Conservation (phyloP, 2,329 filamentous ascomycete genomes). For the Trichoderma afroharzianum region DNA sequence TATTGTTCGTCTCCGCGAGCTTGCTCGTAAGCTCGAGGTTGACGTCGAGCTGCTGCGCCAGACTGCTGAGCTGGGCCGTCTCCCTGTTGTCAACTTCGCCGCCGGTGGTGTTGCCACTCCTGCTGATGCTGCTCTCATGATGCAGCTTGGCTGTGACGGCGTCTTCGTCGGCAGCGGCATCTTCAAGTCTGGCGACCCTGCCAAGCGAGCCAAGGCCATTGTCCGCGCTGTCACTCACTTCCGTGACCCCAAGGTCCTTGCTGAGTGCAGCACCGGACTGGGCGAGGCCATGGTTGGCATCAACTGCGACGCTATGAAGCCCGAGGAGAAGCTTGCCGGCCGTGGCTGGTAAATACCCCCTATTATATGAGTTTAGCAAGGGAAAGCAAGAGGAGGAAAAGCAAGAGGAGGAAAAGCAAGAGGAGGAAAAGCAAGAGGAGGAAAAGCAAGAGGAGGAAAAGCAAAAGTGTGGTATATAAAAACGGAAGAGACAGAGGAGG, state of each 20-base stretch:
- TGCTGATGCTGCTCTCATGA: slow-evolving; percentile 92
- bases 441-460: neutral
- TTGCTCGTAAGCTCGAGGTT: slow-evolving; percentile 77
- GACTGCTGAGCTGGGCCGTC: slow-evolving; percentile 78
- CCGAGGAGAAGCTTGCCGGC: slow-evolving; percentile 77
- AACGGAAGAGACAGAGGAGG: neutral
- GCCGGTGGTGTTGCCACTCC: slow-evolving; percentile 99
- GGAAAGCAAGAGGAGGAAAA: neutral
- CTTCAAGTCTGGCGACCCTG: slow-evolving; percentile 92
- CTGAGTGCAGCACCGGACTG: slow-evolving; percentile 80
- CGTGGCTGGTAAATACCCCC: slow-evolving; percentile 67
- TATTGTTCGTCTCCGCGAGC: slow-evolving; percentile 55
- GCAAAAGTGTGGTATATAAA: neutral
- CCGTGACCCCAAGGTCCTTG: slow-evolving; percentile 78
- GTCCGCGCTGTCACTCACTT: slow-evolving; percentile 92
- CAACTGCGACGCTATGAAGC: slow-evolving; percentile 74
- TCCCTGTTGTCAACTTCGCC: slow-evolving; percentile 97
- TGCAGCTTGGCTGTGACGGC: slow-evolving; percentile 97
- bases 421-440: neutral
- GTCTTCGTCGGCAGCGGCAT: slow-evolving; percentile 97
- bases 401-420: neutral
- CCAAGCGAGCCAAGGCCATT: slow-evolving; percentile 87
- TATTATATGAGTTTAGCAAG: neutral
- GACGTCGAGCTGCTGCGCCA: slow-evolving; percentile 78
- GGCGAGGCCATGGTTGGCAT: slow-evolving; percentile 99